Evolutionary conservation across 2,329 filamentous ascomycete genomes (phyloP), one percentile per base, ranked within the genome.

Genomic region (Magnaporthiopsis rhizophila): DNA sequence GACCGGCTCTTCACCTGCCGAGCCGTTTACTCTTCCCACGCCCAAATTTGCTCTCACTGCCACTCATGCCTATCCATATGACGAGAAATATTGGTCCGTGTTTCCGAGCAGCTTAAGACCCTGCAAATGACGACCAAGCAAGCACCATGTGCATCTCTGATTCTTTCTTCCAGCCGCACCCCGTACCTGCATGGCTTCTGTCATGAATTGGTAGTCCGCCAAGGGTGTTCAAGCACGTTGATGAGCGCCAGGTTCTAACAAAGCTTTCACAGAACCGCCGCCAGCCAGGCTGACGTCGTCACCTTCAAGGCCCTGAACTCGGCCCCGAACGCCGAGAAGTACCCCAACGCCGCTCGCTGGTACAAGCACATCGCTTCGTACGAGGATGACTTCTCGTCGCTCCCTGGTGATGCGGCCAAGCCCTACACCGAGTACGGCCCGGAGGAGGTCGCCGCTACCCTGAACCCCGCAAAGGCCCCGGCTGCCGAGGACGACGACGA

Each of bases 331-430:
- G 86, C 89, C 74, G 83, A 84, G 78, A 96, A 96, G 84, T 97
- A 90, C 88, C 92, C 94, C 74, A 85, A 97, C 83, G 92, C 90
- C 75, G 92, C 91, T 76, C 90, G 95, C 80, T 99, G 95, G 95
- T 97, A 97, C 88, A 97, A 96, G 87, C 94, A 99, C 87, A 91
- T 97, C 76, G 87, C 90, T 78, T 90, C 90, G 72, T 97, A 91
- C 83, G 89, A 96, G 85, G 85, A 89, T 71, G 94, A 98, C 80
- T 98, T 98, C 83, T 84, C 89, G 74, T 90, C 88, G 69, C 90
- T 99, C 63, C 86, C 92, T 66, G 95, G 95, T 79, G 94, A 98
- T 81, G 86, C 93, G 72, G 89, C 90, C 78, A 92, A 95, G 84
- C 84, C 89, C 71, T 91, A 89, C 84, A 93, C 90, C 73, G 86